phyloP scores from a whole-genome alignment of 2,329 filamentous ascomycete species.

The Curvularia sp. region DNA sequence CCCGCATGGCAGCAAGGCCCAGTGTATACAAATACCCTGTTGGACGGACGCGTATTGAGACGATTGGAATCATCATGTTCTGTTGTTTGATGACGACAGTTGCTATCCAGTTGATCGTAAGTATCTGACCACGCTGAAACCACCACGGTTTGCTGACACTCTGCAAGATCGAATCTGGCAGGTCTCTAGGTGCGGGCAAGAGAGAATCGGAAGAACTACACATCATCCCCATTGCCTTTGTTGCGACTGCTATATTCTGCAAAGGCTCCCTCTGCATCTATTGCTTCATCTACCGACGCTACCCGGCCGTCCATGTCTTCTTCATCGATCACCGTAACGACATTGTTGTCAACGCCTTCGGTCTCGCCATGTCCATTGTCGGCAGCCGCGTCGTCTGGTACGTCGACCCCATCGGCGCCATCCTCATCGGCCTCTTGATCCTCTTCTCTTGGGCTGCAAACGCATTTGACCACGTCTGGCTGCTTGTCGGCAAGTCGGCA shows the following conservation, averaged over 20 bases:
- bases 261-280: constrained; percentile 63
- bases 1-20: constrained; percentile 64
- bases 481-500: constrained; percentile 68
- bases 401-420: constrained; percentile 67
- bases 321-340: constrained; percentile 66
- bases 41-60: constrained; percentile 68
- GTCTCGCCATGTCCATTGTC: constrained; percentile 63
- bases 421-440: constrained; percentile 67
- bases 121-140: constrained; percentile 29
- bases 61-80: constrained; percentile 70
- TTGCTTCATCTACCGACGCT: constrained; percentile 61
- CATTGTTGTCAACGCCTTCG: constrained; percentile 63
- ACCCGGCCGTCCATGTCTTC: constrained; percentile 64
- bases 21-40: constrained; percentile 70
- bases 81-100: constrained; percentile 72
- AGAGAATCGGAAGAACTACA: constrained; percentile 57
- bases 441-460: constrained; percentile 68
- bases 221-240: constrained; percentile 63
- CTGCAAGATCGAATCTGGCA: constrained; percentile 61
- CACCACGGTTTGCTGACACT: constrained; percentile 37
- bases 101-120: constrained; percentile 66
- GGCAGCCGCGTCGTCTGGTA: constrained; percentile 64
- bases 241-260: constrained; percentile 57
- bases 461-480: constrained; percentile 67
- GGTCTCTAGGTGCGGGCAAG: constrained; percentile 57